Base-by-base conservation (phyloP, 164 flowering plant genomes). In the grape (Vitis vinifera) region DNA sequence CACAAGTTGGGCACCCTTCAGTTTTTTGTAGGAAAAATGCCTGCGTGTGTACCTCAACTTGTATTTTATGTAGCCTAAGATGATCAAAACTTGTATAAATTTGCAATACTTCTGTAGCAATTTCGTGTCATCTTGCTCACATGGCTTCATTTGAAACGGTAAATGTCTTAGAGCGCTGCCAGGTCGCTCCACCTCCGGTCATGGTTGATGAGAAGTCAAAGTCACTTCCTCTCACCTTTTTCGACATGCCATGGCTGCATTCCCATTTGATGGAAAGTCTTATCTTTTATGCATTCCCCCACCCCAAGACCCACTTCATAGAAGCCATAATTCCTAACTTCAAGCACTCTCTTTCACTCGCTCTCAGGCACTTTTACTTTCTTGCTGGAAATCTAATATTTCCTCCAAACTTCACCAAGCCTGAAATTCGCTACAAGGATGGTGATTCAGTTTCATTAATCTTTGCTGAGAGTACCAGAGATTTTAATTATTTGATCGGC, bases 331-430 rank as follows among this genome's bases (percentile, higher is more conserved):
- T 23, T 23, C 2, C 87, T 51, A 47, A 27, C 7, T 77, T 86
- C 65, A 78, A 71, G 50, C 49, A 59, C 62, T 83, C 89, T 9
- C 85, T 87, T 29, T 72, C 82, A 51, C 77, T 78, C 37, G 63
- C 85, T 56, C 88, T 87, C 70, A 68, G 62, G 12, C 77, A 73
- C 68, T 87, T 80, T 68, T 82, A 62, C 63, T 83, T 87, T 1
- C 62, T 82, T n/a, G 82, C 84, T 23, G 84, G 82, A 4, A 76
- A 64, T 11, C 55, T 84, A 9, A 48, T 74, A 6, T 58, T 50
- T 49, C 78, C 80, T 6, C 72, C 76, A 2, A 65, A 77, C 11
- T 71, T 76, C 19, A 58, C 27, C 9, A 66, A 70, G 12, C 82
- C 80, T 65, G 53, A 47, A 11, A 56, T 84, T 51, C 48, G 72